Conservation (phyloP, 2,329 filamentous ascomycete species). For the Trichoderma cornu-damae region DNA sequence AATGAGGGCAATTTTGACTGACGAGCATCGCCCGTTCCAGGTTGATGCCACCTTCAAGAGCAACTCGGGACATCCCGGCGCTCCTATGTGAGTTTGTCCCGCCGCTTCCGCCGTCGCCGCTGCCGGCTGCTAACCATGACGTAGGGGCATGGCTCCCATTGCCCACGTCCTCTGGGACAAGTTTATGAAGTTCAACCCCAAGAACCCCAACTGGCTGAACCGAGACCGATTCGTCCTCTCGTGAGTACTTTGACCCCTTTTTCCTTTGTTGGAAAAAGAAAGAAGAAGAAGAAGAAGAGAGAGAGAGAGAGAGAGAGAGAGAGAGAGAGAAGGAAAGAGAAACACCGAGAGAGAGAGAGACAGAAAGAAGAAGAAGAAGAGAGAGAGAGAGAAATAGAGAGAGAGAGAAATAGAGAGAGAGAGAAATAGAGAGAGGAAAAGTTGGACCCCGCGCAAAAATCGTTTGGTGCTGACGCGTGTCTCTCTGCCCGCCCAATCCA, state of each 20-base stretch:
- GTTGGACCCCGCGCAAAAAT: background rate
- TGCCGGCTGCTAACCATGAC: conserved; percentile 16
- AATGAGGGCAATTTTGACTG: conserved; percentile 23
- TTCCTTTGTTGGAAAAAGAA: no score
- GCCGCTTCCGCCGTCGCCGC: conserved; percentile 21
- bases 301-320: background rate
- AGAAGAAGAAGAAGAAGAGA: background rate
- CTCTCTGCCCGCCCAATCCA: conserved; percentile 39
- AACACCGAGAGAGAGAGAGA: no score
- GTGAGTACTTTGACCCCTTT: conserved; percentile 56
- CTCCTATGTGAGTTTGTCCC: conserved; percentile 68
- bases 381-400: no score
- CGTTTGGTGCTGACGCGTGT: background rate
- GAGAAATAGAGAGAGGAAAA: background rate
- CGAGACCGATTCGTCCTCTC: conserved; percentile 98
- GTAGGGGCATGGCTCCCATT: conserved; percentile 79
- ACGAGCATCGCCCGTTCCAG: conserved; percentile 44
- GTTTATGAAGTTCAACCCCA: conserved; percentile 99
- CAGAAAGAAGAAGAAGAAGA: no score
- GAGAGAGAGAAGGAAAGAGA: no score
- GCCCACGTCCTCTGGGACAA: conserved; percentile 98
- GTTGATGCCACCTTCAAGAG: conserved; percentile 94
- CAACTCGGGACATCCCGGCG: conserved; percentile 98
- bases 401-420: no score
- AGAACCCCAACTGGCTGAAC: conserved; percentile 97